Evolutionary conservation across 1,284 basidiomycete species (phyloP), one percentile per base, ranked within the genome.

Genomic region (Ceratobasidium sp.): DNA sequence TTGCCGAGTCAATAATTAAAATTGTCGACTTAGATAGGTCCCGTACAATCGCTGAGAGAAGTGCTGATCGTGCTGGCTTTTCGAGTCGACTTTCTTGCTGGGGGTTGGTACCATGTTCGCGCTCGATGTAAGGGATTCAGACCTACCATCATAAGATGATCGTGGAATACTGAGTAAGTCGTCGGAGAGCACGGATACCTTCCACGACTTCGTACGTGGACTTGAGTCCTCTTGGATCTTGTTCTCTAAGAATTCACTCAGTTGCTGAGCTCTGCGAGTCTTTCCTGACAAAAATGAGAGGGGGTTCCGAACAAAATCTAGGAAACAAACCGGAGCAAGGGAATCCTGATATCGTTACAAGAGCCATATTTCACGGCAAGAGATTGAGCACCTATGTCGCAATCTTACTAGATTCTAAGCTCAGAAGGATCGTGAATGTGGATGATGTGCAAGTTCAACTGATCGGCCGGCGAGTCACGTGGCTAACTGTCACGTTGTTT

Each of bases 331-430:
- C 71, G 28, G 71, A 74, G 54, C 56, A 61, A 0, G 97, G 97
- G 83, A 90, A 96, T 13, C 97, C 97, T n/a, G 93, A 90, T 53
- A 99, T 87, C 2, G 96, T 97, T 79, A 99, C 87, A 69, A 99
- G 88, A n/a, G 97, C 96, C 97, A 99, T 99, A 26, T n/a, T n/a
- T n/a, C n/a, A n/a, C n/a, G n/a, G n/a, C n/a, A n/a, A n/a, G n/a
- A n/a, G n/a, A n/a, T n/a, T n/a, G n/a, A n/a, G n/a, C n/a, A n/a
- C n/a, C n/a, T n/a, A n/a, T n/a, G n/a, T n/a, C n/a, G n/a, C n/a
- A n/a, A n/a, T n/a, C n/a, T n/a, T n/a, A n/a, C n/a, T n/a, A n/a
- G n/a, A n/a, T n/a, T n/a, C n/a, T n/a, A n/a, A n/a, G n/a, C n/a
- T n/a, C n/a, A n/a, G n/a, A n/a, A n/a, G n/a, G n/a, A n/a, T n/a